A percentile compares a stretch with the other conserved stretches of the same genome.
Evolutionary conservation across 345 rosid genomes (phyloP).

Genomic region (Psidium guajava): DNA sequence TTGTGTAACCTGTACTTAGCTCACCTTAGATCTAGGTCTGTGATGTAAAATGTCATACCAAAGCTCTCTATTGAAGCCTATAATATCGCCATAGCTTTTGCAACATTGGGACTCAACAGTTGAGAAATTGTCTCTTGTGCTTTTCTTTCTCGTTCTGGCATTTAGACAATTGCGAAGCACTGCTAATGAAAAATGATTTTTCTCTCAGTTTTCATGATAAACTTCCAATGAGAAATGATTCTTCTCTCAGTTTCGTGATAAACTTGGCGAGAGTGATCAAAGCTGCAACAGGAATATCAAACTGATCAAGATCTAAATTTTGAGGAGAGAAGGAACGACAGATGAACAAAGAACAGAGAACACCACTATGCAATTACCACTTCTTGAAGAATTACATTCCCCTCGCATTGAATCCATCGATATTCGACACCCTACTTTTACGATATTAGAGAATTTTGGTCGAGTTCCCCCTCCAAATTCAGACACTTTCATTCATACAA

Average conservation of each 20-base stretch:
- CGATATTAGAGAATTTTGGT: background rate
- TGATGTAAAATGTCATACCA: background rate
- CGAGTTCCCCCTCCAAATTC: background rate
- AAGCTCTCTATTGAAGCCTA: background rate
- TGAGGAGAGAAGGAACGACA: background rate
- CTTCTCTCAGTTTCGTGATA: background rate
- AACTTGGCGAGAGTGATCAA: background rate
- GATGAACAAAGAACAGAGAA: background rate
- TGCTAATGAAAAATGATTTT: too few species aligned
- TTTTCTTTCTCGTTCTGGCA: background rate
- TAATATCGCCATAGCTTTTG: background rate
- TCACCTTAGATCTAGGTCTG: background rate
- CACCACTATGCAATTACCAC: background rate
- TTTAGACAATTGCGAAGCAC: too few species aligned
- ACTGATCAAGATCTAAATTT: background rate
- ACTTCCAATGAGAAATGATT: background rate
- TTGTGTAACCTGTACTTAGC: background rate
- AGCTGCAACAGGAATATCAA: background rate
- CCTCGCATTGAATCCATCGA: background rate
- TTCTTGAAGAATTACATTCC: background rate
- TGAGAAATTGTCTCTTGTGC: background rate
- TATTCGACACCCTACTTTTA: background rate
- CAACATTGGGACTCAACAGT: background rate
- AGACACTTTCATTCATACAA: background rate
- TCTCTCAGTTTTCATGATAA: too few species aligned